These are phyloP conservation scores for Mycotypha africana DNA, from an alignment of 371 early-diverging fungal species.

Conservation along the genomic window DNA sequence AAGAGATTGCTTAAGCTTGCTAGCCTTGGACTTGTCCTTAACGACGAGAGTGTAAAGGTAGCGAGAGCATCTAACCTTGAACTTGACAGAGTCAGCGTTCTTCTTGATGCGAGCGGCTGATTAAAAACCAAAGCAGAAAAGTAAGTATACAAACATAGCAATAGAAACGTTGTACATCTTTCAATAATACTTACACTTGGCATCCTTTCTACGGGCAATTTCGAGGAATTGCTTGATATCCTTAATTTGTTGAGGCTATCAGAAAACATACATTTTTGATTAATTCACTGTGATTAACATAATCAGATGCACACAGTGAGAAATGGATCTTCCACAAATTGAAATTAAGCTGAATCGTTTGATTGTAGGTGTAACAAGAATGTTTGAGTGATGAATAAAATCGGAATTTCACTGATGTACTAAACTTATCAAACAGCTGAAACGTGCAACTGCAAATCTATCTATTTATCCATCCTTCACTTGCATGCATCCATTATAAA, in stretches of 20 bases:
- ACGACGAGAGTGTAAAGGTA: constrained; percentile 98
- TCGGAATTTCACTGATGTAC: background rate
- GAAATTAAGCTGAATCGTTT: too few relatives aligned
- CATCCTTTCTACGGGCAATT: constrained; percentile 95
- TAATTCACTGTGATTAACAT: too few relatives aligned
- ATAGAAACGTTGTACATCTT: background rate
- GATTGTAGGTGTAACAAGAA: background rate
- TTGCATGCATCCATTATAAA: background rate
- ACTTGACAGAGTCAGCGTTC: constrained; percentile 93
- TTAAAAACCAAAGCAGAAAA: background rate
- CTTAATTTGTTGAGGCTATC: constrained; percentile 92
- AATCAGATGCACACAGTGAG: too few relatives aligned
- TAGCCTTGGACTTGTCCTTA: constrained; percentile 93
- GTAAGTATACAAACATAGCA: background rate
- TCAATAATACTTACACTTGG: constrained; percentile 62
- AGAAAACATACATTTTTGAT: background rate
- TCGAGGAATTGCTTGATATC: constrained; percentile 98
- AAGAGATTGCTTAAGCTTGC: constrained; percentile 91
- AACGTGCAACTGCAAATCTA: constrained; percentile 3
- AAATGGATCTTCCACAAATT: too few relatives aligned
- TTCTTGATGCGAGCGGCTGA: constrained; percentile 94
- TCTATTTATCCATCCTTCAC: constrained; percentile 4
- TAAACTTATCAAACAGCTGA: background rate
- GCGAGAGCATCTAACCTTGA: constrained; percentile 98
- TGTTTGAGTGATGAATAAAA: background rate